phyloP scores from a whole-genome alignment of 371 early-diverging fungal genomes.

The Fennellomyces sp. region DNA sequence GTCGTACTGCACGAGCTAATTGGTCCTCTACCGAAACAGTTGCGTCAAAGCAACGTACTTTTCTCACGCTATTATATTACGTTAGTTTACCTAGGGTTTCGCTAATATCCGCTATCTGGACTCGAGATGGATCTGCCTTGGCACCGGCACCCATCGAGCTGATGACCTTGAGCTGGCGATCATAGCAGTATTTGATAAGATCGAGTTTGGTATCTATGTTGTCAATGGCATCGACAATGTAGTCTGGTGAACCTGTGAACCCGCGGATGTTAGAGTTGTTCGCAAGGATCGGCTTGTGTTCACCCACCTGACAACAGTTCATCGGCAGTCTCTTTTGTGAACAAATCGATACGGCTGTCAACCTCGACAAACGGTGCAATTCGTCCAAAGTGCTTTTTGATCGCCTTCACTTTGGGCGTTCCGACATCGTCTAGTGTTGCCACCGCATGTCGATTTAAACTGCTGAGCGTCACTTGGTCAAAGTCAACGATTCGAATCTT shows the following conservation, averaged over 20 bases:
- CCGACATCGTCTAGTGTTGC: slow-evolving; percentile 90
- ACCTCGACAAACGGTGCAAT: slow-evolving; percentile 82
- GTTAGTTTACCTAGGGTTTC: slow-evolving; percentile 76
- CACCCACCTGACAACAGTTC: slow-evolving; percentile 65
- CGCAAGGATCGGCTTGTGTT: background rate
- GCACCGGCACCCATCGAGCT: slow-evolving; percentile 96
- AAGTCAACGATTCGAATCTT: slow-evolving; percentile 92
- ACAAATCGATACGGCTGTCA: slow-evolving; percentile 79
- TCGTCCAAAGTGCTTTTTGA: slow-evolving; percentile 69
- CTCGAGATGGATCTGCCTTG: slow-evolving; percentile 91
- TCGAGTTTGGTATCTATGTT: slow-evolving; percentile 93
- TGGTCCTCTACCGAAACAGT: slow-evolving; percentile 79
- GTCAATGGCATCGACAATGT: slow-evolving; percentile 92
- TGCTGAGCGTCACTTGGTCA: slow-evolving; percentile 92
- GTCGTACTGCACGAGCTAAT: slow-evolving; percentile 84
- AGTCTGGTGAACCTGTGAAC: slow-evolving; percentile 63
- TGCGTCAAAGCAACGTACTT: background rate
- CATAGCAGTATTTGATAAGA: slow-evolving; percentile 83
- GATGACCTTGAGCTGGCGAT: slow-evolving; percentile 73
- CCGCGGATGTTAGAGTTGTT: background rate
- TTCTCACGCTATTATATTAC: slow-evolving; percentile 3
- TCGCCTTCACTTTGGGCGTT: slow-evolving; percentile 80
- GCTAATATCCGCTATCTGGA: slow-evolving; percentile 94
- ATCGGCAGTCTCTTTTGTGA: slow-evolving; percentile 73
- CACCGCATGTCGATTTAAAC: slow-evolving; percentile 91